Base-by-base conservation (phyloP, 1,139 yeast genomes). In the Protomyces arabidopsidicola region DNA sequence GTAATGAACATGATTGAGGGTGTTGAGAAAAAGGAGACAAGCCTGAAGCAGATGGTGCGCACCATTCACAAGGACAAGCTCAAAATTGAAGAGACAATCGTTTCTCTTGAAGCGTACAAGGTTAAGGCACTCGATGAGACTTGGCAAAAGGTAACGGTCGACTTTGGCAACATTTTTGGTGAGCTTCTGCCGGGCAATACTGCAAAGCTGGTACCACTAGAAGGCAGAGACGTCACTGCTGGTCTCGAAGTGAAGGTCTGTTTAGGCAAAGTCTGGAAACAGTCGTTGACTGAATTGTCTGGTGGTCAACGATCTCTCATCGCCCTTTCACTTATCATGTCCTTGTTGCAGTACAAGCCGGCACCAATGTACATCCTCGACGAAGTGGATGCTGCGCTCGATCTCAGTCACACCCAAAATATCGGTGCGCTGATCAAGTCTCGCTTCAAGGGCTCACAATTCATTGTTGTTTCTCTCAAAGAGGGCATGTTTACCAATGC, bases 401-500 rank as follows among this genome's bases (percentile, higher is more conserved):
- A 95, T 78, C 81, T 91, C 68, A 89, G 96, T 63, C 99, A 95
- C 74, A 95, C 99, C 0, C 98, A 95, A 75, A 93, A 93, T 72
- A 93, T 95, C 71, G 99, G 99, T 3, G 97, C 90, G 72, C 79
- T 95, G 72, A 93, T 95, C 75, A 93, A 91, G 76, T 91, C 97
- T 0, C 79, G 97, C 70, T 95, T 95, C 76, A 87, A 88, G 73
- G 97, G 96, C 24, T 87, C 97, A 1, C 99, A 95, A 73, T 95
- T 95, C 72, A 91, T 95, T 69, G 96, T 95, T 64, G 98, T 95
- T 20, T 88, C 97, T 35, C 83, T 95, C 76, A 95, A 95, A 73
- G 98, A 95, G 74, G 98, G 98, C 16, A 90, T 95, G 97, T 95
- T 93, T 73, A 87, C 96, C 31, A 95, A 95, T 76, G 99, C 98